A percentile compares a stretch with the other conserved stretches of the same genome.
These are phyloP conservation scores for Fusarium sacchari DNA, from an alignment of 2,329 filamentous ascomycete species.

Conservation along the genomic window DNA sequence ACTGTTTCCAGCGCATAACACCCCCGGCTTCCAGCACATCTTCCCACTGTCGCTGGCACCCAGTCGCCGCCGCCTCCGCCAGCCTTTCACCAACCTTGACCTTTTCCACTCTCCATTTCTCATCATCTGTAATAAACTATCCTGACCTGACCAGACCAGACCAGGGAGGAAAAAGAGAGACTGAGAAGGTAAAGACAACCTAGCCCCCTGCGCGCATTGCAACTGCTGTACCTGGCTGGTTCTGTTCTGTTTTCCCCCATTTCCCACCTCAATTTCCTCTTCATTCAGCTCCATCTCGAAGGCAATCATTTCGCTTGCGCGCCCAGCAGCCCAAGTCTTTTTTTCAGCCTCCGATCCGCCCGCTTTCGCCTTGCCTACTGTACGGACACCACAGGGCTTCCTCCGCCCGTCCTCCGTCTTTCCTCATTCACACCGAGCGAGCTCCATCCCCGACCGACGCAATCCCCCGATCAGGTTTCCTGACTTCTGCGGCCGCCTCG, in stretches of 20 bases:
- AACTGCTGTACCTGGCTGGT: slow-evolving; percentile 15
- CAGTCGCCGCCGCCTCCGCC: slow-evolving; percentile 1
- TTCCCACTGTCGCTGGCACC: slow-evolving; percentile 14
- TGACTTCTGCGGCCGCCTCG: slow-evolving; percentile 35
- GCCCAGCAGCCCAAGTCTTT: slow-evolving; percentile 43
- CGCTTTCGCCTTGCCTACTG: slow-evolving; percentile 42
- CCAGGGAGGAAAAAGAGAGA: slow-evolving; percentile 1
- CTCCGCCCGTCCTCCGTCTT: slow-evolving; percentile 39
- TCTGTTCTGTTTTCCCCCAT: slow-evolving; percentile 20
- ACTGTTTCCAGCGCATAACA: slow-evolving; percentile 35
- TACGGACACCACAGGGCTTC: slow-evolving; percentile 28
- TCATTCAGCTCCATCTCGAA: slow-evolving; percentile 53
- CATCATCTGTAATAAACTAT: slow-evolving; percentile 16
- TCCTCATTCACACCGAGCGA: slow-evolving; percentile 45
- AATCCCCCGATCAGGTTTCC: slow-evolving; percentile 38
- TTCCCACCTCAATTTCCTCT: slow-evolving; percentile 42
- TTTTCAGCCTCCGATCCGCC: slow-evolving; percentile 59
- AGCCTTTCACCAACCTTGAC: slow-evolving; percentile 25
- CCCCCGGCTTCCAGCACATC: slow-evolving; percentile 34
- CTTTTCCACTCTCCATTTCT: slow-evolving; percentile 8
- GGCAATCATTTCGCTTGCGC: slow-evolving; percentile 65
- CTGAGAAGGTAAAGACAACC: slow-evolving; percentile 7
- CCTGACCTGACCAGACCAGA: neutral
- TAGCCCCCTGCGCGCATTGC: slow-evolving; percentile 26
- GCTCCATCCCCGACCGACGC: slow-evolving; percentile 45